Percentiles rank a stretch among this genome's conserved stretches.
Conservation (phyloP, 176 grass and related monocot species). For the Urochloa ruziziensis region DNA sequence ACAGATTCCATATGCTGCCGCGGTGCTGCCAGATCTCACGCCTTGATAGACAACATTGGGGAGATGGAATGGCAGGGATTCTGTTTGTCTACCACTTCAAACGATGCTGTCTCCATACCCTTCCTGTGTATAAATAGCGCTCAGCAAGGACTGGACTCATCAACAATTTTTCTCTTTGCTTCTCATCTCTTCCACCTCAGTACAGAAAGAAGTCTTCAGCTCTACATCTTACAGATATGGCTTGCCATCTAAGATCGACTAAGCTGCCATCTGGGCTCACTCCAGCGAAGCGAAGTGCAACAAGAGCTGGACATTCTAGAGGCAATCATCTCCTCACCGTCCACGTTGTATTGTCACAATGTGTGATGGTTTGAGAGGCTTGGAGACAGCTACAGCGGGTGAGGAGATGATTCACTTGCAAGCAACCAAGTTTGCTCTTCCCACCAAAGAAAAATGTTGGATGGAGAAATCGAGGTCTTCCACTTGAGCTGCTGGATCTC, state of each 20-base stretch:
- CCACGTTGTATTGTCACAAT: neutral
- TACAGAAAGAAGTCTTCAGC: slow-evolving; percentile 23
- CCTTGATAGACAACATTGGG: no score
- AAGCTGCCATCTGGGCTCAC: slow-evolving; percentile 36
- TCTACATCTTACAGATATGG: slow-evolving; percentile 21
- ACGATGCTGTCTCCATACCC: no score
- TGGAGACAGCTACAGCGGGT: slow-evolving; percentile 34
- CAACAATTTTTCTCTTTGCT: neutral
- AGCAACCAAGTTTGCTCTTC: slow-evolving; percentile 35
- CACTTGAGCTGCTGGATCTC: slow-evolving; percentile 47
- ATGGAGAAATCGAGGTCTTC: slow-evolving; percentile 46
- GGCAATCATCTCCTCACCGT: slow-evolving; percentile 24
- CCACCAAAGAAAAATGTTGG: slow-evolving; percentile 42
- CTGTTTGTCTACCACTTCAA: no score
- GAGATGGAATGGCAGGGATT: no score
- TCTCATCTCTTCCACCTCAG: neutral
- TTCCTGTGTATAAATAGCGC: no score
- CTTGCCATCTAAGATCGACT: slow-evolving; percentile 47
- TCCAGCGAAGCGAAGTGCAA: slow-evolving; percentile 37
- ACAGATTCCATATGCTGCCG: slow-evolving; percentile 25
- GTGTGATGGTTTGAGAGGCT: slow-evolving; percentile 38
- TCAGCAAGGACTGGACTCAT: no score
- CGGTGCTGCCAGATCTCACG: no score
- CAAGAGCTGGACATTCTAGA: slow-evolving; percentile 44
- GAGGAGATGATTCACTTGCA: slow-evolving; percentile 45